Conservation (phyloP, 2,329 filamentous ascomycete genomes). For the Plectosphaerella plurivora region DNA sequence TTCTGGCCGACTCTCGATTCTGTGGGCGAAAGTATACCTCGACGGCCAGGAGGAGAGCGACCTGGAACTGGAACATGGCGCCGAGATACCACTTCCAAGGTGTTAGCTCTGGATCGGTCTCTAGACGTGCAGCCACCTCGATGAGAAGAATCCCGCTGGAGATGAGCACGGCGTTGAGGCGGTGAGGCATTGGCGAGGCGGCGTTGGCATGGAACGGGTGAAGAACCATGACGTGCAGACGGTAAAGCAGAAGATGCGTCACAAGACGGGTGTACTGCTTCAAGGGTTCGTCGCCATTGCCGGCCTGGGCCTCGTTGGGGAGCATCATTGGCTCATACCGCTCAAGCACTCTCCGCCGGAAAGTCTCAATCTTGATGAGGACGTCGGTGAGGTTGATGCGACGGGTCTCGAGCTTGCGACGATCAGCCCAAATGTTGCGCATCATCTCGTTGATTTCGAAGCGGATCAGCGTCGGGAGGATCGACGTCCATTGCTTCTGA, state of each 20-base stretch:
- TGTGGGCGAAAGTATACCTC: slow-evolving; percentile 60
- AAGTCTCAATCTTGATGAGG: slow-evolving; percentile 64
- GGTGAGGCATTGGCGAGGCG: slow-evolving; percentile 44
- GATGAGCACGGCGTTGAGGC: slow-evolving; percentile 60
- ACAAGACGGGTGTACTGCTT: slow-evolving; percentile 61
- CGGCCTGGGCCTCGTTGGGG: background rate
- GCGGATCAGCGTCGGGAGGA: slow-evolving; percentile 63
- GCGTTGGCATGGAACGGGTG: background rate
- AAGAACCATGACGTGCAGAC: slow-evolving; percentile 39
- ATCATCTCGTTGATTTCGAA: slow-evolving; percentile 73
- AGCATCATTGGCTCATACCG: slow-evolving; percentile 60
- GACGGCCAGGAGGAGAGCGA: slow-evolving; percentile 62
- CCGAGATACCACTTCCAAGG: slow-evolving; percentile 68
- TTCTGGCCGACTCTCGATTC: slow-evolving; percentile 55
- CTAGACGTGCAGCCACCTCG: slow-evolving; percentile 42
- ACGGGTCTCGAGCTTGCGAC: slow-evolving; percentile 58
- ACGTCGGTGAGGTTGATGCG: slow-evolving; percentile 59
- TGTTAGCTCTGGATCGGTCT: slow-evolving; percentile 39
- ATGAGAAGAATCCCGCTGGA: slow-evolving; percentile 51
- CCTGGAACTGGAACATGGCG: slow-evolving; percentile 69
- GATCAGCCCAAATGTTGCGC: slow-evolving; percentile 65
- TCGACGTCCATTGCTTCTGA: slow-evolving; percentile 59
- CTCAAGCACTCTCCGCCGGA: slow-evolving; percentile 58
- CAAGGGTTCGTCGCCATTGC: slow-evolving; percentile 41
- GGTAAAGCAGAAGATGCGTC: slow-evolving; percentile 58